A percentile compares a stretch with the other conserved stretches of the same genome.
Conservation (phyloP, 805 yeast genomes). For the Kodamaea fukazawae region DNA sequence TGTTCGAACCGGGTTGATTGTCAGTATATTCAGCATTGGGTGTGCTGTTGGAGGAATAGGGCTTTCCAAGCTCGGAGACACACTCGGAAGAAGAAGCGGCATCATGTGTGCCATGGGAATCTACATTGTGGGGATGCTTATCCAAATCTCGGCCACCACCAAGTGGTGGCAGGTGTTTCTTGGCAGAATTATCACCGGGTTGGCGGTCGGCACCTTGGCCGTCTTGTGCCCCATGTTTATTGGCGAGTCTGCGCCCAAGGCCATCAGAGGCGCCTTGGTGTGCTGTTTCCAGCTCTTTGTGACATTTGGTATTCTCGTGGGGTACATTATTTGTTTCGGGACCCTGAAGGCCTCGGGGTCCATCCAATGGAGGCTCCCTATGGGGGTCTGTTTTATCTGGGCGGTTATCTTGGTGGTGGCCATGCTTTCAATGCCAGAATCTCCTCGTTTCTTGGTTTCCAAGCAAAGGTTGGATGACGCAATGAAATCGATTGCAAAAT, state of each 20-base stretch:
- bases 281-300: slow-evolving; percentile 27
- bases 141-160: slow-evolving; percentile 21
- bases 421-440: slow-evolving; percentile 28
- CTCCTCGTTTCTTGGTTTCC: slow-evolving; percentile 25
- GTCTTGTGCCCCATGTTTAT: slow-evolving; percentile 28
- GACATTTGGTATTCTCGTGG: slow-evolving; percentile 27
- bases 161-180: slow-evolving; percentile 24
- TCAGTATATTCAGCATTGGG: slow-evolving; percentile 27
- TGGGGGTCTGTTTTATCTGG: slow-evolving; percentile 28
- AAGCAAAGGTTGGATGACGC: slow-evolving; percentile 23
- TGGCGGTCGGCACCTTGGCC: slow-evolving; percentile 26
- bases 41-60: slow-evolving; percentile 28
- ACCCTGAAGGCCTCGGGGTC: slow-evolving; percentile 21
- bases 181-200: slow-evolving; percentile 26
- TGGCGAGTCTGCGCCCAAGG: slow-evolving; percentile 27
- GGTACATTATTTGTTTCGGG: slow-evolving; percentile 25
- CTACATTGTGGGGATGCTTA: slow-evolving; percentile 25
- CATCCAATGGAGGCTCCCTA: slow-evolving; percentile 26
- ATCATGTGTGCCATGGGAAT: slow-evolving; percentile 24
- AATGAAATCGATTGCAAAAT: slow-evolving; percentile 23
- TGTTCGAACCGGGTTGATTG: slow-evolving; percentile 24
- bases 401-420: slow-evolving; percentile 22
- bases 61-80: slow-evolving; percentile 23
- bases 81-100: slow-evolving; percentile 25
- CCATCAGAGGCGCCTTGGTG: slow-evolving; percentile 27